Percentiles rank a stretch among this genome's conserved stretches.
phyloP scores from a whole-genome alignment of 208 protist species.

The Wallacemonas sp. region DNA sequence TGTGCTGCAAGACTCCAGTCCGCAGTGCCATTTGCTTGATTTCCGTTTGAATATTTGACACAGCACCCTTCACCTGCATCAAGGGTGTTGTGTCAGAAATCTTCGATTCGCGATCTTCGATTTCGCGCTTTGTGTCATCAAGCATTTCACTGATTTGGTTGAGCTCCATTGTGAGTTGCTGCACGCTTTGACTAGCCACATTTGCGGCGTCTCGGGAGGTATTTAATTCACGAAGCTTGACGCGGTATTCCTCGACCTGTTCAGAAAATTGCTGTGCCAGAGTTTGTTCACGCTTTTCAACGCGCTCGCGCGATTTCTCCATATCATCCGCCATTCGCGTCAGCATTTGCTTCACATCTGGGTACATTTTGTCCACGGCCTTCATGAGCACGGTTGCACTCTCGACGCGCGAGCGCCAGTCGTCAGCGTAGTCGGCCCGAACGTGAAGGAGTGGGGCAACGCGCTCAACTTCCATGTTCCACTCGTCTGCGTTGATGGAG shows the following conservation, averaged over 20 bases:
- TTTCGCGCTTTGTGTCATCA: conserved; percentile 85
- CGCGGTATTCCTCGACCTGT: conserved; percentile 86
- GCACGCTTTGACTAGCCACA: conserved; percentile 78
- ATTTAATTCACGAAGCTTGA: conserved; percentile 86
- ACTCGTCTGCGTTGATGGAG: conserved; percentile 80
- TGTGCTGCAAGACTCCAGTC: conserved; percentile 88
- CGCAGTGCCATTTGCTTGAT: conserved; percentile 90
- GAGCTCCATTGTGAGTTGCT: conserved; percentile 86
- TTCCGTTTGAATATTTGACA: conserved; percentile 80
- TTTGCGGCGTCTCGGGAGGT: conserved; percentile 76
- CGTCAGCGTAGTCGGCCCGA: conserved; percentile 49
- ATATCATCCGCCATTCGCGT: conserved; percentile 79
- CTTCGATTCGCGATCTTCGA: conserved; percentile 83
- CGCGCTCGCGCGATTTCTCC: conserved; percentile 83
- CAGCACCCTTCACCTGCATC: conserved; percentile 89
- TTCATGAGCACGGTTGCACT: conserved; percentile 79
- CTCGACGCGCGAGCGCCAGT: conserved; percentile 87
- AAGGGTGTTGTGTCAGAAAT: conserved; percentile 88
- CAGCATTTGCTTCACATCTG: conserved; percentile 86
- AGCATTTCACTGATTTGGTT: conserved; percentile 87
- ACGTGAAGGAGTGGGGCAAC: conserved; percentile 84
- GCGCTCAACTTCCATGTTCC: conserved; percentile 88
- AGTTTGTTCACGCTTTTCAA: conserved; percentile 89
- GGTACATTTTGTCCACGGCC: conserved; percentile 90
- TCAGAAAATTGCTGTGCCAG: conserved; percentile 90